Base-by-base conservation (phyloP, 2,329 filamentous ascomycete genomes). In the Lecanosticta acicola region DNA sequence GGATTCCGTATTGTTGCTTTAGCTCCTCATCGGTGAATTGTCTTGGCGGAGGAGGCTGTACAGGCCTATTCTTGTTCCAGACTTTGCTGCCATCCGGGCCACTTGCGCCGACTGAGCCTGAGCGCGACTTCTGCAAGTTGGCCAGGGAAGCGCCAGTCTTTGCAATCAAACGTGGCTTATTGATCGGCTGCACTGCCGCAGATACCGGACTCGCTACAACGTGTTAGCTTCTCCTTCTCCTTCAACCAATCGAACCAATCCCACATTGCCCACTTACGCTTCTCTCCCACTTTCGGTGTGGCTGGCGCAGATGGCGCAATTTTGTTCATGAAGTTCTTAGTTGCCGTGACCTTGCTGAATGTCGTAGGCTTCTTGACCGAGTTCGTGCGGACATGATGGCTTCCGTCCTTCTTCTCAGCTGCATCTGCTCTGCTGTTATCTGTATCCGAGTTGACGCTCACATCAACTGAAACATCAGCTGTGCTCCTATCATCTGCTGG, bases 11-110 rank as follows among this genome's bases (percentile, higher is more conserved):
- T 63, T 88, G 86, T 64, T 88, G 85, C 60, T 81, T 79, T 24
- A 94, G 74, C 63, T 94, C 87, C 64, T 94, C 87, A 58, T 94
- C 87, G 3, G 87, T 91, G 48, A 89, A 81, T 45, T 89, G 87
- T 65, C 87, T 88, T 3, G 84, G 82, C 49, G 88, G 85, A 4
- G 84, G 81, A 4, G 77, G 76, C 43, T 81, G 77, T 4, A 74
- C 73, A 41, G 80, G 85, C 72, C 83, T 77, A 65, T 93, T 94
- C 69, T 89, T 90, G 70, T 93, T 94, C 87, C 87, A 94, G 33
- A 94, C 86, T 43, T 78, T 84, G 65, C 73, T 85, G 21, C 79
- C 76, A 65, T 90, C 85, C 11, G 86, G 84, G 19, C 80, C 81
- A 36, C 52, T 55, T 19, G 57, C 39, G 38, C 49, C 77, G 62